These are phyloP conservation scores for Carex parvula DNA, from an alignment of 176 grass and related monocot genomes.

Conservation along the genomic window DNA sequence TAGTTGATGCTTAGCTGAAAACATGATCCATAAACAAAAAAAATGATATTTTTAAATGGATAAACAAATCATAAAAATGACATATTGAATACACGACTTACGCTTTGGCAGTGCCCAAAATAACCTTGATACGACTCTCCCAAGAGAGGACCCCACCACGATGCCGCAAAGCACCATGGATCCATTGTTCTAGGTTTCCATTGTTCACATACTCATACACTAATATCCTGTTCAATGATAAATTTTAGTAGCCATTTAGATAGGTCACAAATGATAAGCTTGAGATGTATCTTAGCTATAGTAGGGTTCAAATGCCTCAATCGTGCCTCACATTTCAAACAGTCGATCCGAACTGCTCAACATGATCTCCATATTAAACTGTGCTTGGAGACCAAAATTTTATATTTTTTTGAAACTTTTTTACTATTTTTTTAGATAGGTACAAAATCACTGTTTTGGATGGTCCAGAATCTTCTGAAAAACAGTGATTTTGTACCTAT, in stretches of 20 bases:
- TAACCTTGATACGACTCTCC: conserved; percentile 96
- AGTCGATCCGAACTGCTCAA: no score
- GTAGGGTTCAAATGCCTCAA: no score
- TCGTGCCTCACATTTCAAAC: no score
- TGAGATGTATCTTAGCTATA: not conserved
- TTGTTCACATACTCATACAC: conserved; percentile 98
- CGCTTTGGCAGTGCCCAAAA: conserved; percentile 90
- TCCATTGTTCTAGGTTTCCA: conserved; percentile 97
- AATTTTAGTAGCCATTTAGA: conserved; percentile 3
- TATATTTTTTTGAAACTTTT: no score
- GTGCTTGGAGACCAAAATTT: no score
- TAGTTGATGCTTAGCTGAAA: not conserved
- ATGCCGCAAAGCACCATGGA: conserved; percentile 89
- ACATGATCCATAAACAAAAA: not conserved
- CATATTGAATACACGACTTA: conserved; percentile 45
- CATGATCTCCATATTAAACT: no score
- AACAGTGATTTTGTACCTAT: no score
- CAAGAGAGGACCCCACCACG: conserved; percentile 68
- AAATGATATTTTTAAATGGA: not conserved
- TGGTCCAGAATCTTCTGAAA: no score
- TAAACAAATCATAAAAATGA: not conserved
- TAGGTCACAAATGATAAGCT: not conserved
- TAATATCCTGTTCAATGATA: conserved; percentile 61
- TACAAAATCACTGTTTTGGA: no score
- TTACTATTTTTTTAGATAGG: no score